A percentile compares a stretch with the other conserved stretches of the same genome.
Evolutionary conservation across 2,329 filamentous ascomycete species (phyloP).

Genomic region (Metarhizium humberi): DNA sequence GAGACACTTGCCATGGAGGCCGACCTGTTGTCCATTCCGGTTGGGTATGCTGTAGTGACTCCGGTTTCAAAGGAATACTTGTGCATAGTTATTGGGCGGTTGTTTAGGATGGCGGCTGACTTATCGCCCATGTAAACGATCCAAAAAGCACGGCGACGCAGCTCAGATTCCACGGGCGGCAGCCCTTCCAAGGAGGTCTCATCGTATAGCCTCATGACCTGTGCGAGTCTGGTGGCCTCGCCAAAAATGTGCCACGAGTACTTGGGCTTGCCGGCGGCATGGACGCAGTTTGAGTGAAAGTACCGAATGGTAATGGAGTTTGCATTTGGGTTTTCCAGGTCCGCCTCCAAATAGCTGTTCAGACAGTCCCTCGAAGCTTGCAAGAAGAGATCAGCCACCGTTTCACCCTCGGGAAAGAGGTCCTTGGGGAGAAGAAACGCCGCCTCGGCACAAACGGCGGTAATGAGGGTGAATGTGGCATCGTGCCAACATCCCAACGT

Average conservation of each 20-base stretch:
- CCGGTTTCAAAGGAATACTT: conserved; percentile 30
- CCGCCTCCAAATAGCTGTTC: conserved; percentile 28
- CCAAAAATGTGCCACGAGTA: conserved; percentile 37
- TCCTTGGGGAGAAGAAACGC: conserved; percentile 29
- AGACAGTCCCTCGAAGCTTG: conserved; percentile 28
- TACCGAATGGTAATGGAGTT: conserved; percentile 34
- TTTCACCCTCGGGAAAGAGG: conserved; percentile 28
- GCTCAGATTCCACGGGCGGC: conserved; percentile 26
- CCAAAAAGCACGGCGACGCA: conserved; percentile 27
- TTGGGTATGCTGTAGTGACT: conserved; percentile 26
- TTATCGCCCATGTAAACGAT: conserved; percentile 31
- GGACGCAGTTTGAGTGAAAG: conserved; percentile 35
- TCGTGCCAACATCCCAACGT: conserved; percentile 20
- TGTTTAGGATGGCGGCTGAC: conserved; percentile 28
- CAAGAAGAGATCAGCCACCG: conserved; percentile 27
- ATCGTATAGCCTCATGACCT: conserved; percentile 33
- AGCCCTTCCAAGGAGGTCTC: conserved; percentile 27
- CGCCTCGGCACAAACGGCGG: conserved; percentile 32
- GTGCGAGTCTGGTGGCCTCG: conserved; percentile 30
- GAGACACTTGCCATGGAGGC: conserved; percentile 7
- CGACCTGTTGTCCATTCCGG: conserved; percentile 19
- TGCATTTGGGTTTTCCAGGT: conserved; percentile 31
- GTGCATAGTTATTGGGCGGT: conserved; percentile 33
- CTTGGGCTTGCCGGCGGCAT: conserved; percentile 31
- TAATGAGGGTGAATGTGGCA: conserved; percentile 30